phyloP scores from a whole-genome alignment of 306 rosid species.

The Benincasa hispida region DNA sequence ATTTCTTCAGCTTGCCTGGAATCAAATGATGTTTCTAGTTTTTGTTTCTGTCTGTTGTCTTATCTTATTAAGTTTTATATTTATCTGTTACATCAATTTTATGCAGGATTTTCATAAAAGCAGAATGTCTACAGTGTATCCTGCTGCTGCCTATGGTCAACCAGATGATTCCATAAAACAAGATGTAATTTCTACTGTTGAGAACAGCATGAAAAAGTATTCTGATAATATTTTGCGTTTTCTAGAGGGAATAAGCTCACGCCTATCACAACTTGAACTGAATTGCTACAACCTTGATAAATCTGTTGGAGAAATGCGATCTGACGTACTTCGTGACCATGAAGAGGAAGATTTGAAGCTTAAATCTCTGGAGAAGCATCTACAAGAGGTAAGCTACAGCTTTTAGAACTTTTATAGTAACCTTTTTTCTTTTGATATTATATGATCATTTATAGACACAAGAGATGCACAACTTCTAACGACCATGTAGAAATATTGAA shows the following conservation, averaged over 20 bases:
- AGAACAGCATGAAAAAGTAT: constrained; percentile 67
- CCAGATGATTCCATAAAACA: constrained; percentile 54
- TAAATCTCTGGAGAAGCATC: constrained; percentile 65
- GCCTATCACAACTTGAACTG: constrained; percentile 76
- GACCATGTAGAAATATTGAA: not conserved
- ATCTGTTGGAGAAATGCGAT: constrained; percentile 87
- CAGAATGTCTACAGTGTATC: constrained; percentile 41
- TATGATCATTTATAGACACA: not conserved
- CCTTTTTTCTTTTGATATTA: not conserved
- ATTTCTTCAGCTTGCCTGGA: not conserved
- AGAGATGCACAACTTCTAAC: not conserved
- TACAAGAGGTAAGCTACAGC: constrained; percentile 60
- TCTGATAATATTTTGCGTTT: constrained; percentile 62
- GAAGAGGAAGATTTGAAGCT: constrained; percentile 69
- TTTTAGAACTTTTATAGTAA: not conserved
- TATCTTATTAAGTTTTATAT: not conserved
- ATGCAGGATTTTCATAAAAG: constrained; percentile 56
- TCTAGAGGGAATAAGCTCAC: constrained; percentile 78
- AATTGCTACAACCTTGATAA: constrained; percentile 86
- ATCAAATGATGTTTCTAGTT: not conserved
- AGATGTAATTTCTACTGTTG: constrained; percentile 59
- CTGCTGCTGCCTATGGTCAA: constrained; percentile 47
- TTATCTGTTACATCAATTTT: not conserved
- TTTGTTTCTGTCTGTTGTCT: too few relatives aligned
- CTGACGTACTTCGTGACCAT: constrained; percentile 60